These are phyloP conservation scores for Usnea hakonensis DNA, from an alignment of 495 filamentous ascomycete genomes.

Conservation along the genomic window DNA sequence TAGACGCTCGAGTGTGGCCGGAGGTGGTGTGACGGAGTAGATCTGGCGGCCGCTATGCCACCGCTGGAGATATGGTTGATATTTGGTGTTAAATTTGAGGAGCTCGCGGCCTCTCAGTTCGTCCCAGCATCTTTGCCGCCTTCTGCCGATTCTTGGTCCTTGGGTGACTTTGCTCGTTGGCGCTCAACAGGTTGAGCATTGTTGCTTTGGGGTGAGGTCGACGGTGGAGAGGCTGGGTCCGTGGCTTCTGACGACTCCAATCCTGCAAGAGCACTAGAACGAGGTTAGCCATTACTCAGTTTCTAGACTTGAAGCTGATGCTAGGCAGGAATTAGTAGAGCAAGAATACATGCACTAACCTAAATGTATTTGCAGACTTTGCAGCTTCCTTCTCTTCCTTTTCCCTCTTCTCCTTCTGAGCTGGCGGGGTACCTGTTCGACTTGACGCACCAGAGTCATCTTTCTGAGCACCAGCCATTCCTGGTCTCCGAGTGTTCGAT, in stretches of 20 bases:
- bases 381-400: slow-evolving; percentile 60
- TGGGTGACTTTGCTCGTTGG: slow-evolving; percentile 10
- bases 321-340: too few relatives aligned
- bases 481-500: slow-evolving; percentile 74
- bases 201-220: slow-evolving; percentile 48
- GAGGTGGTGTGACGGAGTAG: neutral
- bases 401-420: slow-evolving; percentile 47
- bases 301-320: neutral
- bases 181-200: slow-evolving; percentile 32
- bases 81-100: neutral
- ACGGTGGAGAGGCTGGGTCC: slow-evolving; percentile 53
- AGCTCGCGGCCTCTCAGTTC: slow-evolving; percentile 7
- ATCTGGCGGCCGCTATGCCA: neutral
- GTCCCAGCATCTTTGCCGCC: slow-evolving; percentile 2
- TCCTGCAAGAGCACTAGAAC: slow-evolving; percentile 47
- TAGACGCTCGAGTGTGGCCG: slow-evolving; percentile 4
- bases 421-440: slow-evolving; percentile 76
- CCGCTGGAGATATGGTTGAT: slow-evolving; percentile 1
- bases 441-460: slow-evolving; percentile 81
- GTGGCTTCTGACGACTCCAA: slow-evolving; percentile 43
- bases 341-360: too few relatives aligned
- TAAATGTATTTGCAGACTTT: slow-evolving; percentile 78
- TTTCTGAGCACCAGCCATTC: slow-evolving; percentile 61
- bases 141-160: neutral
- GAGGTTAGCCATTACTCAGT: slow-evolving; percentile 22